A percentile compares a stretch with the other conserved stretches of the same genome.
phyloP scores from a whole-genome alignment of 306 rosid genomes.

The Prunus padus region DNA sequence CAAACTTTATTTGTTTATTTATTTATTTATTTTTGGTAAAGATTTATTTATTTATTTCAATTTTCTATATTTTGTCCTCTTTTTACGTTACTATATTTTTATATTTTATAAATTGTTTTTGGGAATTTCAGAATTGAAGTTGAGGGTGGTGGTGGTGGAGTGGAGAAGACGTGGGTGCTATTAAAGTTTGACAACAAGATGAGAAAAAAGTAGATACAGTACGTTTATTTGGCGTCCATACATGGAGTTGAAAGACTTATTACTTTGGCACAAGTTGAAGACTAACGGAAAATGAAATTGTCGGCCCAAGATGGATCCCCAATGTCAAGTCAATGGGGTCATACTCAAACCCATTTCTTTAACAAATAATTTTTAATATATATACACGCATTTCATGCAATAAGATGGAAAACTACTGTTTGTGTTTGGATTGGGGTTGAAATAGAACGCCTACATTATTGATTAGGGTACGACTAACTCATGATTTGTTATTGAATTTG shows the following conservation, averaged over 20 bases:
- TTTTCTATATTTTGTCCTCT: neutral
- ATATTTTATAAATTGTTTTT: neutral
- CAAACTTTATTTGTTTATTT: too few species aligned
- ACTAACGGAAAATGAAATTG: neutral
- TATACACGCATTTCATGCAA: conserved; percentile 11
- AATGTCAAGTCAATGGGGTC: conserved; percentile 11
- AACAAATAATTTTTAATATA: neutral
- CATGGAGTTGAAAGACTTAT: neutral
- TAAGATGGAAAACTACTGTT: neutral
- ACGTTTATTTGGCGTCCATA: neutral
- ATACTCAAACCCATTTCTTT: neutral
- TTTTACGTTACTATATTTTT: neutral
- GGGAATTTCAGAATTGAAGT: neutral
- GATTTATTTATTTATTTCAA: too few species aligned
- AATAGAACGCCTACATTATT: neutral
- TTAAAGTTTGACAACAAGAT: neutral
- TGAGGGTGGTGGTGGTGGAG: neutral
- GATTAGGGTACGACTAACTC: neutral
- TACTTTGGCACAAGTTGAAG: neutral
- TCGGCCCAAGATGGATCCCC: neutral
- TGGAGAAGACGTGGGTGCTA: neutral
- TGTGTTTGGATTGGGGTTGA: neutral
- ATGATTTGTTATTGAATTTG: neutral
- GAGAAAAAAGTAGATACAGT: neutral
- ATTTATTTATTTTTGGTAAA: too few species aligned